A percentile compares a stretch with the other conserved stretches of the same genome.
Conservation (phyloP, 2,329 filamentous ascomycete genomes). For the Macrophomina phaseolina region DNA sequence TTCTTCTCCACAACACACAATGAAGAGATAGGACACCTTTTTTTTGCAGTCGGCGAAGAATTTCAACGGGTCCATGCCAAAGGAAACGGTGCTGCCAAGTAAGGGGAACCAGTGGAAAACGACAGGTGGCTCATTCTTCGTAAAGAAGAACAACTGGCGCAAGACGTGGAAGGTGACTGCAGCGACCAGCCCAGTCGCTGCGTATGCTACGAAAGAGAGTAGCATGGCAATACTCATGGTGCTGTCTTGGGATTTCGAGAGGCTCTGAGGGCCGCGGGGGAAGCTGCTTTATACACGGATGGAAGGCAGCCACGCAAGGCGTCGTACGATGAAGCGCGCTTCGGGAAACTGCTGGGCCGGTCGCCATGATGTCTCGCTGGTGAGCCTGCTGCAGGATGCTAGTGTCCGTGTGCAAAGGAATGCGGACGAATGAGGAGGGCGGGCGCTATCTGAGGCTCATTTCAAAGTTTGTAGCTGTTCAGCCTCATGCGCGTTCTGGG, state of each 20-base stretch:
- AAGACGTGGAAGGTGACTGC: slow-evolving; percentile 58
- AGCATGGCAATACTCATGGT: neutral
- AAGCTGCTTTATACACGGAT: neutral
- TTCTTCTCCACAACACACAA: too few species aligned
- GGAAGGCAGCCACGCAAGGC: neutral
- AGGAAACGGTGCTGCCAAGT: slow-evolving; percentile 51
- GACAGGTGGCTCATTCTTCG: slow-evolving; percentile 67
- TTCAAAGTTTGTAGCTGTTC: too few species aligned
- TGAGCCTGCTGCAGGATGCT: too few species aligned
- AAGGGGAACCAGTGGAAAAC: slow-evolving; percentile 80
- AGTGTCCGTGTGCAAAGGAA: too few species aligned
- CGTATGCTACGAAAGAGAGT: neutral
- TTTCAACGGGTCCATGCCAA: slow-evolving; percentile 68
- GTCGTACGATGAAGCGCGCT: neutral
- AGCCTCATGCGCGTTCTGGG: too few species aligned
- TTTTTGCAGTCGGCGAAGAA: slow-evolving; percentile 70
- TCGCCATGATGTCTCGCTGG: neutral
- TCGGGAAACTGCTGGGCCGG: neutral
- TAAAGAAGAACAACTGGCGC: slow-evolving; percentile 73
- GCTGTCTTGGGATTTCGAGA: neutral
- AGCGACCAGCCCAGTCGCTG: neutral
- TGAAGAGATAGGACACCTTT: slow-evolving; percentile 60
- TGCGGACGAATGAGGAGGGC: too few species aligned
- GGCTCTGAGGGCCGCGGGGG: neutral
- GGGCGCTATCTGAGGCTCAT: too few species aligned